A percentile compares a stretch with the other conserved stretches of the same genome.
These are phyloP conservation scores for Ambrosia hybrid DNA, from an alignment of 140 eudicot genomes.

Conservation along the genomic window DNA sequence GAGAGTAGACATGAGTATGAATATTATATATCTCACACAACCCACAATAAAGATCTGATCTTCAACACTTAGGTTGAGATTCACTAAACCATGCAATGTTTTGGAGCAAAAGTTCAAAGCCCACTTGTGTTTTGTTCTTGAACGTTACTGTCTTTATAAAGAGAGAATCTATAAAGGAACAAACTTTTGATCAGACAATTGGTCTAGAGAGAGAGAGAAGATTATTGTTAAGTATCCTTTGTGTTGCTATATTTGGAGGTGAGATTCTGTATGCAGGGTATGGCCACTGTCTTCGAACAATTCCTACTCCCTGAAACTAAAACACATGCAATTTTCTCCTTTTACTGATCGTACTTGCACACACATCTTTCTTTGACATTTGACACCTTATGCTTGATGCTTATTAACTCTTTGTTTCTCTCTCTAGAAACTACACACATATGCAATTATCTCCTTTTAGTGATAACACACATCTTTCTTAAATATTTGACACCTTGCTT, in stretches of 20 bases:
- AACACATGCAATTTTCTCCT: slow-evolving; percentile 33
- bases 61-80: not conserved
- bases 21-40: slow-evolving; percentile 13
- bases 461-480: too few species aligned
- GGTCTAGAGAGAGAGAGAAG: not conserved
- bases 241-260: slow-evolving; percentile 61
- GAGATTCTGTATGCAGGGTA: slow-evolving; percentile 48
- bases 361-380: slow-evolving; percentile 17
- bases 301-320: slow-evolving; percentile 48
- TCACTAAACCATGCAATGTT: slow-evolving; percentile 27
- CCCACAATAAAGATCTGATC: slow-evolving; percentile 16
- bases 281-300: slow-evolving; percentile 50
- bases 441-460: too few species aligned
- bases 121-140: slow-evolving; percentile 32
- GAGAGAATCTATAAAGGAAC: not conserved
- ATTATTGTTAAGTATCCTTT: slow-evolving; percentile 40
- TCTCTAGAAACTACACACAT: slow-evolving; percentile 3
- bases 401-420: slow-evolving; percentile 1
- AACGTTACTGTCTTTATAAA: slow-evolving; percentile 7
- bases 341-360: slow-evolving; percentile 5
- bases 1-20: slow-evolving; percentile 30
- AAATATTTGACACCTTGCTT: too few species aligned
- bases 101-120: slow-evolving; percentile 26
- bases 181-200: not conserved
- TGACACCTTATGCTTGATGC: not conserved